phyloP scores from a whole-genome alignment of 1,139 yeast species.

The Saccharomyces pastorianus region DNA sequence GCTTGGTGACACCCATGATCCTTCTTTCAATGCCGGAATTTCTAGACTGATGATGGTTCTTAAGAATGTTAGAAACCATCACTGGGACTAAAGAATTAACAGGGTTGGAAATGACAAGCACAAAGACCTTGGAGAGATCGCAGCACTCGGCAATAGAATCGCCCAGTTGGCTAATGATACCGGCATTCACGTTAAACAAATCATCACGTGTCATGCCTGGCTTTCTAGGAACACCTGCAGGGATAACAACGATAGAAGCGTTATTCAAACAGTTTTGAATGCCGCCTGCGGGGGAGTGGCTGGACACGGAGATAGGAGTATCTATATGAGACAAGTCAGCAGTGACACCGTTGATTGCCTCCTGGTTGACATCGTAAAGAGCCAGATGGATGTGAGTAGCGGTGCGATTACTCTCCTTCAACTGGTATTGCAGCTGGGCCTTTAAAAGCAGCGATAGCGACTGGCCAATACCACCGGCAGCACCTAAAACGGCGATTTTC shows the following conservation, averaged over 20 bases:
- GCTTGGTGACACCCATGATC: slow-evolving; percentile 86
- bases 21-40: slow-evolving; percentile 72
- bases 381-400: slow-evolving; percentile 34
- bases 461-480: slow-evolving; percentile 90
- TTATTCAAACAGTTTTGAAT: slow-evolving; percentile 53
- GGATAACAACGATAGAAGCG: slow-evolving; percentile 75
- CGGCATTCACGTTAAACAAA: slow-evolving; percentile 85
- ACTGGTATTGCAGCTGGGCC: slow-evolving; percentile 33
- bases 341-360: slow-evolving; percentile 75
- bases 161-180: slow-evolving; percentile 78
- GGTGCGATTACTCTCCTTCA: background rate
- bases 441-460: slow-evolving; percentile 81
- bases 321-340: slow-evolving; percentile 87
- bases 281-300: slow-evolving; percentile 62
- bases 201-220: slow-evolving; percentile 99
- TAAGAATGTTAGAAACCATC: slow-evolving; percentile 58
- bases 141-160: slow-evolving; percentile 57
- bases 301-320: slow-evolving; percentile 64
- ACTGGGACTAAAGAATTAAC: slow-evolving; percentile 94
- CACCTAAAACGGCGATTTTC: slow-evolving; percentile 69
- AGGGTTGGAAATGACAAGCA: slow-evolving; percentile 83
- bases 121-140: slow-evolving; percentile 34
- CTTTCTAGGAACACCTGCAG: slow-evolving; percentile 96
- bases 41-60: slow-evolving; percentile 25
- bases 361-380: slow-evolving; percentile 62